phyloP scores from a whole-genome alignment of 352 stramenopile species.

The Phytophthora hybrid region DNA sequence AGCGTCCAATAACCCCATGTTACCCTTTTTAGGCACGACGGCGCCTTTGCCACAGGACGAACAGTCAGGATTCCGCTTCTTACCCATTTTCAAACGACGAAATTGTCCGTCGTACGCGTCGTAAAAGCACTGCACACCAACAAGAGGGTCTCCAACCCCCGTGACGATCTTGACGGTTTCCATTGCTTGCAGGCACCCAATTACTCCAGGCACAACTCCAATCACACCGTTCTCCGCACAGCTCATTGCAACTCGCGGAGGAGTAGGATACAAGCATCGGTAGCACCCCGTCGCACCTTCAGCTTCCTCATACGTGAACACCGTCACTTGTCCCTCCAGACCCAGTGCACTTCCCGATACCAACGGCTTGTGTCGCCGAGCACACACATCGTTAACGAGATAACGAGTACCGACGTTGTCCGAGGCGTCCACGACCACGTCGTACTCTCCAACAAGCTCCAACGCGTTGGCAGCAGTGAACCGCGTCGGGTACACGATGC shows the following conservation, averaged over 20 bases:
- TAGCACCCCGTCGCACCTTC: slow-evolving; percentile 87
- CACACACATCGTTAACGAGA: slow-evolving; percentile 96
- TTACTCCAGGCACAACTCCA: slow-evolving; percentile 94
- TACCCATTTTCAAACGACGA: slow-evolving; percentile 65
- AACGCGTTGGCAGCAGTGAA: slow-evolving; percentile 87
- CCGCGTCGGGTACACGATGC: slow-evolving; percentile 51
- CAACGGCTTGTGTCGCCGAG: slow-evolving; percentile 81
- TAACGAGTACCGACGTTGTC: slow-evolving; percentile 98
- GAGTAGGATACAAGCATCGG: slow-evolving; percentile 96
- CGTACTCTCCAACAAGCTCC: slow-evolving; percentile 74
- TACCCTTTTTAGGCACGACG: background rate
- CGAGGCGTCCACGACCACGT: slow-evolving; percentile 96
- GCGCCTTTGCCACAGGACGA: slow-evolving; percentile 33
- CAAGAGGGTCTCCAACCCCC: slow-evolving; percentile 60
- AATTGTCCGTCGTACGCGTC: slow-evolving; percentile 83
- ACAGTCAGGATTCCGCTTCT: slow-evolving; percentile 51
- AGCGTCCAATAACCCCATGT: slow-evolving; percentile 7
- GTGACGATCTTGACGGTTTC: slow-evolving; percentile 94
- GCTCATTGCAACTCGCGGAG: slow-evolving; percentile 70
- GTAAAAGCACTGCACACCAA: slow-evolving; percentile 77
- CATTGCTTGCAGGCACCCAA: slow-evolving; percentile 95
- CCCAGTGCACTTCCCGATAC: slow-evolving; percentile 96
- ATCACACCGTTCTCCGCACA: slow-evolving; percentile 98
- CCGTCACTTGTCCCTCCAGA: slow-evolving; percentile 96
- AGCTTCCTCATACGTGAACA: slow-evolving; percentile 90